phyloP scores from a whole-genome alignment of 441 rosid species.

The Syzygium malaccense region DNA sequence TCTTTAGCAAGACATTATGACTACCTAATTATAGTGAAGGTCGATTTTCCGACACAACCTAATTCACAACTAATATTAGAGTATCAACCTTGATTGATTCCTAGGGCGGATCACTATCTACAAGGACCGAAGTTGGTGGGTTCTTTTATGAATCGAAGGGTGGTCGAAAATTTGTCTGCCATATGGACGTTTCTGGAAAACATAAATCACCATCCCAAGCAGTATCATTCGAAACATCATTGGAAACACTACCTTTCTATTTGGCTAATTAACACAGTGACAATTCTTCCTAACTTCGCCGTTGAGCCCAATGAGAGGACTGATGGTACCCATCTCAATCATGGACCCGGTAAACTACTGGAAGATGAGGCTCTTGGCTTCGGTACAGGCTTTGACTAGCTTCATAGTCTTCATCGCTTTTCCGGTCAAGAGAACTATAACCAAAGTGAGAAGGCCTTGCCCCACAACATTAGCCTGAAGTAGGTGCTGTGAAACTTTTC shows the following conservation, averaged over 20 bases:
- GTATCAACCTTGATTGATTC: too few relatives aligned
- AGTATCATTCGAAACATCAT: not conserved
- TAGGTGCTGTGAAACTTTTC: slow-evolving; percentile 67
- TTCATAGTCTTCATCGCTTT: slow-evolving; percentile 30
- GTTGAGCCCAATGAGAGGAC: slow-evolving; percentile 49
- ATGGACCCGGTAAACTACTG: slow-evolving; percentile 71
- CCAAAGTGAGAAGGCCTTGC: slow-evolving; percentile 84
- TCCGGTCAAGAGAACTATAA: slow-evolving; percentile 64
- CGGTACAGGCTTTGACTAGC: slow-evolving; percentile 54
- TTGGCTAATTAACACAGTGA: slow-evolving; percentile 30
- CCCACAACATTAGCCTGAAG: slow-evolving; percentile 77
- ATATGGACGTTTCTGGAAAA: not conserved
- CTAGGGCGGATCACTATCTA: too few relatives aligned
- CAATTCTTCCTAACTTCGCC: slow-evolving; percentile 81
- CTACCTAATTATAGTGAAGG: too few relatives aligned
- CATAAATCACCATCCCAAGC: not conserved
- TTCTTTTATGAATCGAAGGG: not conserved
- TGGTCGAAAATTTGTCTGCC: not conserved
- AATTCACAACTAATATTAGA: too few relatives aligned
- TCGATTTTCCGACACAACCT: too few relatives aligned
- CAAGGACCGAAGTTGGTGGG: not conserved
- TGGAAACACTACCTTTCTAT: not conserved
- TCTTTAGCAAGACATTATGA: too few relatives aligned
- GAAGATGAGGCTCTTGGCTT: slow-evolving; percentile 52
- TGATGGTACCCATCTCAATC: slow-evolving; percentile 75